These are phyloP conservation scores for Termitomyces sp. DNA, from an alignment of 768 basidiomycete genomes.

Conservation along the genomic window DNA sequence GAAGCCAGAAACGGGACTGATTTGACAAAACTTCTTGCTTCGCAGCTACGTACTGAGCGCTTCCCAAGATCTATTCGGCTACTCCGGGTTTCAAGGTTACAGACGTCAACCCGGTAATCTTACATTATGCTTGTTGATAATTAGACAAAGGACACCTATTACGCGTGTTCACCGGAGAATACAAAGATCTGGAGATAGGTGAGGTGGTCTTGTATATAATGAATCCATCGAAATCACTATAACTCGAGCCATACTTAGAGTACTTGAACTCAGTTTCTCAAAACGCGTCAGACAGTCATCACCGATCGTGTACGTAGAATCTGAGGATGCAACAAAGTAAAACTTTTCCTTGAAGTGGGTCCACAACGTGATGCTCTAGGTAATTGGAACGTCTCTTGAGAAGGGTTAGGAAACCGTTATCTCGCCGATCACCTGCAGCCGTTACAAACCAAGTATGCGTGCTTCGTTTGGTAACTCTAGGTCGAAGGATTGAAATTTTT, in stretches of 20 bases:
- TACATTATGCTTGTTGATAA: neutral
- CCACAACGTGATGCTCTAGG: neutral
- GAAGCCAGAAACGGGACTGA: conserved; percentile 4
- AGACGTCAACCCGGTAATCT: neutral
- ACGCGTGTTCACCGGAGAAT: neutral
- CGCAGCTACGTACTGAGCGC: neutral
- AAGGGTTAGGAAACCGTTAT: neutral
- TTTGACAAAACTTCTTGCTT: neutral
- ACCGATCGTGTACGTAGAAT: neutral
- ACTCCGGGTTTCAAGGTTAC: neutral
- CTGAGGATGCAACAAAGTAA: neutral
- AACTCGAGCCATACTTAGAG: neutral
- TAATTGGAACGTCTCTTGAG: neutral
- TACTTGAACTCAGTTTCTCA: neutral
- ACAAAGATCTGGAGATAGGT: neutral
- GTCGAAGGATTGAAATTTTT: neutral
- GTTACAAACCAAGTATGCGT: neutral
- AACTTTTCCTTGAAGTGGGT: neutral
- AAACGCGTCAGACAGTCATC: neutral
- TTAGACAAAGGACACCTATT: neutral
- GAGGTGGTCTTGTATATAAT: neutral
- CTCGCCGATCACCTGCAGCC: neutral
- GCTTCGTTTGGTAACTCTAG: neutral
- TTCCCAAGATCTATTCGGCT: neutral
- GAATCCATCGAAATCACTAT: neutral